Evolutionary conservation across 2,329 filamentous ascomycete genomes (phyloP).

Genomic region (Ilyonectria destructans): DNA sequence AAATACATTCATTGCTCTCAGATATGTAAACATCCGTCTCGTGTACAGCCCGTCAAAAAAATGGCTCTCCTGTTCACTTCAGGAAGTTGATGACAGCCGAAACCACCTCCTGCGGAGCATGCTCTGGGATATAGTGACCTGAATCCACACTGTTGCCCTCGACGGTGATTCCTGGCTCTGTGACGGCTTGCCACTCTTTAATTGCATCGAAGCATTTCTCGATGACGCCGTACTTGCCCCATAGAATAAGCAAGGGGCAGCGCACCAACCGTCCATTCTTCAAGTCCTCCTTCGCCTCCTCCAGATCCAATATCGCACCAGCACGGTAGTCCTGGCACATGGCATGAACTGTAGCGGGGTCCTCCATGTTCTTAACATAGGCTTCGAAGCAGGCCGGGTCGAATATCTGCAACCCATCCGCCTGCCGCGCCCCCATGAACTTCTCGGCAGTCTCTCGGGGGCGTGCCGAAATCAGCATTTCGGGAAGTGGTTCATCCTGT

Average conservation of each 20-base stretch:
- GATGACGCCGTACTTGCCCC: conserved; percentile 65
- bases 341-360: conserved; percentile 61
- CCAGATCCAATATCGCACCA: conserved; percentile 66
- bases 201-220: conserved; percentile 66
- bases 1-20: background rate
- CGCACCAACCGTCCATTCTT: conserved; percentile 60
- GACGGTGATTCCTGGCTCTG: conserved; percentile 54
- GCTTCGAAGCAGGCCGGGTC: conserved; percentile 54
- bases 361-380: conserved; percentile 61
- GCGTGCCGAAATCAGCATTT: conserved; percentile 60
- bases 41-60: background rate
- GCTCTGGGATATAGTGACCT: conserved; percentile 68
- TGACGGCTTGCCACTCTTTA: conserved; percentile 67
- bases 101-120: conserved; percentile 64
- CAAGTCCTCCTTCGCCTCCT: conserved; percentile 64
- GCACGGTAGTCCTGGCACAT: conserved; percentile 73
- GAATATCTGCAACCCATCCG: conserved; percentile 55
- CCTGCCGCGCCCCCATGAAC: conserved; percentile 60
- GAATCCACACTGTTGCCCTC: conserved; percentile 62
- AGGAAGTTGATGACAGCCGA: conserved; percentile 60
- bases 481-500: conserved; percentile 66
- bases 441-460: conserved; percentile 59
- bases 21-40: background rate
- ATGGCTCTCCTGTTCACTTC: background rate
- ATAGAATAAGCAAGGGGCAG: conserved; percentile 66